Evolutionary conservation across 306 rosid species (phyloP).

Genomic region (Styphnolobium japonicum): DNA sequence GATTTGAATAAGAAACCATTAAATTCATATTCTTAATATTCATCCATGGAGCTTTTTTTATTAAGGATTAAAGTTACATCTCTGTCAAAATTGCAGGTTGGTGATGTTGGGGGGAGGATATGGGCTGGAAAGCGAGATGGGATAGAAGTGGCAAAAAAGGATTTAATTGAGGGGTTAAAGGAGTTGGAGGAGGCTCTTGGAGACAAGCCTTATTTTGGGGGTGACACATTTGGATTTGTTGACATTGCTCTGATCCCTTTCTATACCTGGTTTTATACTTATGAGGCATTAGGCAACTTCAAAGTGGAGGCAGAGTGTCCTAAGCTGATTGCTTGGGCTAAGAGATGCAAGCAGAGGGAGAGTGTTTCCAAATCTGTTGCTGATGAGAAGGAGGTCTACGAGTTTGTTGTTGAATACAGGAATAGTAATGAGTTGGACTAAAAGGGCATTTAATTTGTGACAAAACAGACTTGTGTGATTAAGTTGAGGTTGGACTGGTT

Average conservation of each 20-base stretch:
- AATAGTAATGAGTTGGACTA: background rate
- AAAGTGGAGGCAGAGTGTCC: constrained; percentile 28
- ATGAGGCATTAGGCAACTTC: constrained; percentile 20
- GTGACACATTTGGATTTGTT: constrained; percentile 30
- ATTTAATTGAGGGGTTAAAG: constrained; percentile 19
- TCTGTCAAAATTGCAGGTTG: constrained; percentile 17
- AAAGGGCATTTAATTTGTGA: background rate
- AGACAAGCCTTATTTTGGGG: constrained; percentile 37
- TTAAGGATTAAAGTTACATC: background rate
- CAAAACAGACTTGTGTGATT: background rate
- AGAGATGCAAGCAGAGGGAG: constrained; percentile 30
- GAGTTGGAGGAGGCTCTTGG: constrained; percentile 38
- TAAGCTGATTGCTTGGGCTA: constrained; percentile 30
- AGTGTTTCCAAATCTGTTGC: constrained; percentile 36
- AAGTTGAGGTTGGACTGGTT: background rate
- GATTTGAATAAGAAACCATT: background rate
- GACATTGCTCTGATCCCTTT: constrained; percentile 28
- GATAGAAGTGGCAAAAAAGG: constrained; percentile 15
- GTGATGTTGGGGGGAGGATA: background rate
- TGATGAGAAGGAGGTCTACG: constrained; percentile 25
- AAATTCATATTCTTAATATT: no score
- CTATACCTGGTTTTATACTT: constrained; percentile 30
- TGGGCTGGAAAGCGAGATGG: constrained; percentile 28
- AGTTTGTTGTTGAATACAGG: background rate
- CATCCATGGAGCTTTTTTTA: no score